These are phyloP conservation scores for Priceomyces medius DNA, from an alignment of 805 yeast genomes.

Conservation along the genomic window DNA sequence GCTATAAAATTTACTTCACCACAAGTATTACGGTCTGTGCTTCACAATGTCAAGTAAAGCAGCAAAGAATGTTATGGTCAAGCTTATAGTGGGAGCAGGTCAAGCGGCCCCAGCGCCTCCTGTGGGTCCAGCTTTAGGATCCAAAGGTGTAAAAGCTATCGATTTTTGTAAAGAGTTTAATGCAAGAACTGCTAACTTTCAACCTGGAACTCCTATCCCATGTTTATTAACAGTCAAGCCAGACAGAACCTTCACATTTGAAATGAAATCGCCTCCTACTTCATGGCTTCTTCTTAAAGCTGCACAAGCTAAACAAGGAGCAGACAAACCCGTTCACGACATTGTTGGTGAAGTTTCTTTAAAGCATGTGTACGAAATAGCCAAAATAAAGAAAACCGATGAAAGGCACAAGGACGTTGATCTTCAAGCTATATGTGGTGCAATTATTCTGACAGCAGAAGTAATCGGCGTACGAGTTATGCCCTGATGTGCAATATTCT, in stretches of 20 bases:
- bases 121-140: slow-evolving; percentile 97
- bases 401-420: slow-evolving; percentile 69
- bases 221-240: slow-evolving; percentile 82
- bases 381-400: slow-evolving; percentile 88
- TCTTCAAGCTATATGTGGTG: slow-evolving; percentile 74
- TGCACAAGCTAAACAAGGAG: slow-evolving; percentile 77
- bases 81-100: slow-evolving; percentile 93
- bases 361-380: slow-evolving; percentile 92
- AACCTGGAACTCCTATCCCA: slow-evolving; percentile 89
- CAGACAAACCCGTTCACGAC: slow-evolving; percentile 62
- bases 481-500: slow-evolving; percentile 37
- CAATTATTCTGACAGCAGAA: slow-evolving; percentile 84
- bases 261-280: slow-evolving; percentile 88
- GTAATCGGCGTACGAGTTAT: slow-evolving; percentile 84
- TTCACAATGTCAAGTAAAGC: slow-evolving; percentile 10
- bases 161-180: slow-evolving; percentile 98
- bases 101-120: slow-evolving; percentile 99
- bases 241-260: slow-evolving; percentile 87
- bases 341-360: slow-evolving; percentile 65
- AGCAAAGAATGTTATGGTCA: slow-evolving; percentile 68
- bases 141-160: slow-evolving; percentile 97
- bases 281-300: slow-evolving; percentile 82
- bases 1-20: not conserved
- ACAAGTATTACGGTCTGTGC: not conserved
- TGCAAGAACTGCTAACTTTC: slow-evolving; percentile 87